Conservation (phyloP, 202 grass and related monocot species). For the Cymbopogon flexuosus region DNA sequence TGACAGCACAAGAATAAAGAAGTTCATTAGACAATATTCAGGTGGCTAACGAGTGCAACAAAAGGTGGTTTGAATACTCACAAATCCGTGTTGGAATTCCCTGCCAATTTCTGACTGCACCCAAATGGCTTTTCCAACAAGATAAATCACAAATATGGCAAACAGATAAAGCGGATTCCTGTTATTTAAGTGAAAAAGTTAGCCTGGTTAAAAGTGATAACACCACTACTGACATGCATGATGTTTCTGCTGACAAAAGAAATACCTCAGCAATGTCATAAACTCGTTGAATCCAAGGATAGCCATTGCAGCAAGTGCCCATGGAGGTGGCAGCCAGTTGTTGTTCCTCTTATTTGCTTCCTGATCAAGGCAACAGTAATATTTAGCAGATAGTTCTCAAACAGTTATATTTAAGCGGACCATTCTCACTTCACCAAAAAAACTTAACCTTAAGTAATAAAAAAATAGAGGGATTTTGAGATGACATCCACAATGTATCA, state of each 20-base stretch:
- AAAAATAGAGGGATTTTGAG: neutral
- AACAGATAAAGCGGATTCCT: slow-evolving; percentile 77
- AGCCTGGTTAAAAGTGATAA: slow-evolving; percentile 15
- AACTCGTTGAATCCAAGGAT: slow-evolving; percentile 96
- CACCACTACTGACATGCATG: neutral
- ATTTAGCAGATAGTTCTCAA: neutral
- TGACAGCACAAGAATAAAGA: slow-evolving; percentile 20
- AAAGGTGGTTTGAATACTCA: slow-evolving; percentile 45
- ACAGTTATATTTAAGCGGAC: neutral
- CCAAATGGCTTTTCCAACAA: slow-evolving; percentile 87
- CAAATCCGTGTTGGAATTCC: slow-evolving; percentile 78
- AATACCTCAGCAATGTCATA: slow-evolving; percentile 86
- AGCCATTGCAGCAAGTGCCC: slow-evolving; percentile 83
- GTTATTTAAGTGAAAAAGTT: slow-evolving; percentile 27
- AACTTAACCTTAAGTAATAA: neutral
- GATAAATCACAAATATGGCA: slow-evolving; percentile 75
- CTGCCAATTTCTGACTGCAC: slow-evolving; percentile 75
- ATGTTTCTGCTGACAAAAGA: slow-evolving; percentile 4
- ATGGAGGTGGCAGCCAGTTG: slow-evolving; percentile 91
- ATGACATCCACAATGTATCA: neutral
- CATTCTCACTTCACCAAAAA: neutral
- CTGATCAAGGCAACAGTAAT: slow-evolving; percentile 45
- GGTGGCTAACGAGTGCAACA: neutral
- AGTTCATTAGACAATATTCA: neutral
- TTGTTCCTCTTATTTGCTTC: slow-evolving; percentile 98